A percentile compares a stretch with the other conserved stretches of the same genome.
Evolutionary conservation across 495 filamentous ascomycete species (phyloP).

Genomic region (Hypoxylon rickii): DNA sequence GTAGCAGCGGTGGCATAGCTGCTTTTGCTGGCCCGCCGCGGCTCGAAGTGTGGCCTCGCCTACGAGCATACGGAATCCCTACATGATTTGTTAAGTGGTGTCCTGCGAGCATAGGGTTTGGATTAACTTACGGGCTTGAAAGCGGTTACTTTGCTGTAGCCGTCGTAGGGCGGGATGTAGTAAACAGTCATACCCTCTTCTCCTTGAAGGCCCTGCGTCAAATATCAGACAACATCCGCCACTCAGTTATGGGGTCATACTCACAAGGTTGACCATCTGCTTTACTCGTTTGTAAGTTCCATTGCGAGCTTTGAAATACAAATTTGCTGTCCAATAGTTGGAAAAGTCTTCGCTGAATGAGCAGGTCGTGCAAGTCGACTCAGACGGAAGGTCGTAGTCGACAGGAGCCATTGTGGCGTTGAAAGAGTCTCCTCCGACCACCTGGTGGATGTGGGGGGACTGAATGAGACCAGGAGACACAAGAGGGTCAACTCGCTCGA

Average conservation of each 20-base stretch:
- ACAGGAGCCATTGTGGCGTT: constrained; percentile 41
- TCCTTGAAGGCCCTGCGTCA: constrained; percentile 40
- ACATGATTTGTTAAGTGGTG: constrained; percentile 9
- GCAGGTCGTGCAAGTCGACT: constrained; percentile 43
- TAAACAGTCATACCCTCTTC: constrained; percentile 51
- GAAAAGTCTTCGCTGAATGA: constrained; percentile 45
- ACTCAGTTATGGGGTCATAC: constrained; percentile 9
- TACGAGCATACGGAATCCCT: constrained; percentile 51
- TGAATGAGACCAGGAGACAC: constrained; percentile 39
- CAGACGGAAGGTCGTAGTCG: constrained; percentile 26
- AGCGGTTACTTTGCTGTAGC: constrained; percentile 46
- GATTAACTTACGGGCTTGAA: constrained; percentile 44
- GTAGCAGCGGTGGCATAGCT: constrained; percentile 37
- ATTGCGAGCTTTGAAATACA: constrained; percentile 46
- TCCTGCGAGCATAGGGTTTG: neutral
- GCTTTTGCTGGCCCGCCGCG: constrained; percentile 32
- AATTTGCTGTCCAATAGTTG: constrained; percentile 47
- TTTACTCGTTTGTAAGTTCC: constrained; percentile 49
- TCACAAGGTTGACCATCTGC: constrained; percentile 35
- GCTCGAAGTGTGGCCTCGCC: constrained; percentile 38
- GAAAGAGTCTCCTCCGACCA: constrained; percentile 42
- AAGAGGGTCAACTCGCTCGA: constrained; percentile 48
- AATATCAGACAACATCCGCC: constrained; percentile 26
- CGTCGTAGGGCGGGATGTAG: constrained; percentile 48
- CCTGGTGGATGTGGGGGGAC: constrained; percentile 41